Conservation (phyloP, 768 basidiomycete genomes). For the Heimioporus sp. region DNA sequence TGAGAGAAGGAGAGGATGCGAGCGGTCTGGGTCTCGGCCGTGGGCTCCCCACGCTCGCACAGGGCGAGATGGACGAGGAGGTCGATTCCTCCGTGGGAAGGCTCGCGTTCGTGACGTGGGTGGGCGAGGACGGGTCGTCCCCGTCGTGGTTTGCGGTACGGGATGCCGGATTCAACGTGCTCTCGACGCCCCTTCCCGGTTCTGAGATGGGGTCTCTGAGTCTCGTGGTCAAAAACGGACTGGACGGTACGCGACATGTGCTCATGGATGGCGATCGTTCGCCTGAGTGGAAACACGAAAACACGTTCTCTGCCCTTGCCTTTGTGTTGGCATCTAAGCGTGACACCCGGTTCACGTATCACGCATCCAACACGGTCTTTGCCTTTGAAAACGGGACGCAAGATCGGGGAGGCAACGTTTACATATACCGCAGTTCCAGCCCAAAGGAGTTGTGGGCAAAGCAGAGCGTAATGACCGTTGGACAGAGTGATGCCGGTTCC, state of each 20-base stretch:
- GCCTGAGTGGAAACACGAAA: slow-evolving; percentile 65
- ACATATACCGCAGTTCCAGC: slow-evolving; percentile 69
- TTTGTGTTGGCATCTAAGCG: slow-evolving; percentile 94
- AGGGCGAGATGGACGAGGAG: slow-evolving; percentile 91
- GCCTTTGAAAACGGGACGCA: slow-evolving; percentile 81
- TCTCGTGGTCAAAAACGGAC: slow-evolving; percentile 65
- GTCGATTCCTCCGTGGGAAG: slow-evolving; percentile 76
- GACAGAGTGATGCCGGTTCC: slow-evolving; percentile 66
- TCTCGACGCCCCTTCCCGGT: slow-evolving; percentile 76
- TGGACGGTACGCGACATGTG: slow-evolving; percentile 69
- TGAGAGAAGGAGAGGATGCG: slow-evolving; percentile 56
- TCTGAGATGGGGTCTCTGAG: slow-evolving; percentile 27
- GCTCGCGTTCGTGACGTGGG: slow-evolving; percentile 63
- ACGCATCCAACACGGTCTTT: slow-evolving; percentile 56
- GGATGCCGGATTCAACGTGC: slow-evolving; percentile 44
- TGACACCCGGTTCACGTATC: slow-evolving; percentile 85
- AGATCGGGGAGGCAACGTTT: slow-evolving; percentile 77
- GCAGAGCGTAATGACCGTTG: slow-evolving; percentile 79
- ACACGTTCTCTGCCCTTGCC: slow-evolving; percentile 87
- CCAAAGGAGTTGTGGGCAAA: slow-evolving; percentile 61
- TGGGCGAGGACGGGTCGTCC: slow-evolving; percentile 47
- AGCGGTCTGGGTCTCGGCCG: slow-evolving; percentile 63
- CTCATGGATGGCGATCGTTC: slow-evolving; percentile 31
- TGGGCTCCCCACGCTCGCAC: slow-evolving; percentile 75
- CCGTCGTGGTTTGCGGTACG: slow-evolving; percentile 42